These are phyloP conservation scores for Chlorociboria aeruginascens DNA, from an alignment of 495 filamentous ascomycete species.

Conservation along the genomic window DNA sequence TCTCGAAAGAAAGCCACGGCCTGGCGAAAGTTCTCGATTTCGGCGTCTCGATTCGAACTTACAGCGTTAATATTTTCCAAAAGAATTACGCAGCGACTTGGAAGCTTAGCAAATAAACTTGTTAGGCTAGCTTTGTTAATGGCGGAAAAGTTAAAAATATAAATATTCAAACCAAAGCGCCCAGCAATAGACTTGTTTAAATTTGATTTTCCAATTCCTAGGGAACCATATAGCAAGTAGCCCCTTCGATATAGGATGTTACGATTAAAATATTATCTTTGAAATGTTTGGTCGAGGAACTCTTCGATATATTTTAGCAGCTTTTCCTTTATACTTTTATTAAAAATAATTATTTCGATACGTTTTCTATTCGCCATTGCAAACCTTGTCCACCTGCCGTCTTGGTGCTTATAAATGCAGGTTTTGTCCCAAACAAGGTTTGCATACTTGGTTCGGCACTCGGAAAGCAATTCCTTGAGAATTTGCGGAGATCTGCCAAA, in stretches of 20 bases:
- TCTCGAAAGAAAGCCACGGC: not conserved
- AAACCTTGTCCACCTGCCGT: not conserved
- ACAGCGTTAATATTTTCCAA: conserved; percentile 63
- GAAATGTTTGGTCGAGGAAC: conserved; percentile 64
- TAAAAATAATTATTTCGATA: conserved; percentile 72
- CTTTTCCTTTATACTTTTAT: conserved; percentile 55
- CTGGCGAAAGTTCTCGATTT: conserved; percentile 13
- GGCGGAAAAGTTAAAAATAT: conserved; percentile 48
- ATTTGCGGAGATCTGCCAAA: conserved; percentile 52
- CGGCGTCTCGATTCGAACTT: conserved; percentile 37
- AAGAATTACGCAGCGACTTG: conserved; percentile 51
- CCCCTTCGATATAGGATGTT: conserved; percentile 69
- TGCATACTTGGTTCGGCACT: not conserved
- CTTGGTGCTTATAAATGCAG: conserved; percentile 1
- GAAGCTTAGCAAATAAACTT: conserved; percentile 53
- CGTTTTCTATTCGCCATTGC: conserved; percentile 30
- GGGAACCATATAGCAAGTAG: conserved; percentile 80
- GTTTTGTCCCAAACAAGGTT: not conserved
- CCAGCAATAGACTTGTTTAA: conserved; percentile 23
- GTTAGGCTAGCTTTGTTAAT: conserved; percentile 58
- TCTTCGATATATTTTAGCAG: conserved; percentile 75
- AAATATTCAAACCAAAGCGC: conserved; percentile 43
- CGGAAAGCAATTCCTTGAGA: conserved; percentile 40
- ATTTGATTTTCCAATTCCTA: conserved; percentile 57
- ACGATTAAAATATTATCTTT: conserved; percentile 63